Evolutionary conservation across 306 rosid genomes (phyloP), one percentile per base, ranked within the genome.

Genomic region (Sphenostylis stenocarpa): DNA sequence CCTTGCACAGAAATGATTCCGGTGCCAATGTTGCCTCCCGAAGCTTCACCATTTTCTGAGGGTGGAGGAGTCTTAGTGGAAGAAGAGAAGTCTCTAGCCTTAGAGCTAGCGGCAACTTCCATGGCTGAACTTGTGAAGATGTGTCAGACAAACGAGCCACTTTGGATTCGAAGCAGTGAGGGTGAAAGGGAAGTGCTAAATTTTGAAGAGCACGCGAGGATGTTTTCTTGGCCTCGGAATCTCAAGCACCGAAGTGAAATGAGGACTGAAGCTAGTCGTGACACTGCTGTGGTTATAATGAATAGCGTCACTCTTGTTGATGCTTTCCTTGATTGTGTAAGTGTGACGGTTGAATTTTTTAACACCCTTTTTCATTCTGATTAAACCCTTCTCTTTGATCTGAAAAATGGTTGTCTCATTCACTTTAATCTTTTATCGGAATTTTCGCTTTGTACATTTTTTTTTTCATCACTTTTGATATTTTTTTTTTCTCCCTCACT

Each of bases 271-370:
- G 97, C 97, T 68, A 85, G 67, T 16, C 96, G 98, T 28, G 85
- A 92, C 34, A 76, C 83, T 58, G 87, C 91, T 70, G 88, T 95
- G n/a, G 96, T 95, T 68, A 90, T 95, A 45, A 95, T 95, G 96
- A 95, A 95, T 76, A 89, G 97, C 82, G 93, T 95, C 58, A 95
- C 93, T 82, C 93, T 95, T 44, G 97, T 95, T 31, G 97, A 92
- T 72, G 95, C 92, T 61, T 95, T 95, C 52, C 93, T 95, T 78
- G 97, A 95, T 77, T 90, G 91, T 28, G 93, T 93, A 82, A 88
- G 97, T 83, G 4, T 83, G 4, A 17, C 31, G 1, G 19, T 55
- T 10, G 4, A 47, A 2, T 62, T 53, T 9, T 33, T 60, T 3
- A 15, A 20, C 34, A 19, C 47, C 14, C 6, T 8, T 38, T n/a